phyloP scores from a whole-genome alignment of 768 basidiomycete species.

The Neoboletus subvelutipes region DNA sequence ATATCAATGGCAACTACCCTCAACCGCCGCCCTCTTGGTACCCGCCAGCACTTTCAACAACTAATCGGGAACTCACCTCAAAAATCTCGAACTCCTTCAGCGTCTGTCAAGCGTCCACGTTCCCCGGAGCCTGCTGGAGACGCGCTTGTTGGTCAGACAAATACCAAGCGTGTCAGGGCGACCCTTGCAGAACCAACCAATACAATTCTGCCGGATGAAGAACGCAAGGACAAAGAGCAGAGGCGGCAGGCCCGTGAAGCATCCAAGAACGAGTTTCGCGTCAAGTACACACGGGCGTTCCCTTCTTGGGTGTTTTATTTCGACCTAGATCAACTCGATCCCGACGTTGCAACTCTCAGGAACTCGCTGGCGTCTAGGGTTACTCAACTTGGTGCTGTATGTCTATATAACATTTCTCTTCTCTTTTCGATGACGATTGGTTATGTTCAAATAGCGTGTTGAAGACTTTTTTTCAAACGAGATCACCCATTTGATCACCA shows the following conservation, averaged over 20 bases:
- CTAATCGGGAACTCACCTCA: constrained; percentile 35
- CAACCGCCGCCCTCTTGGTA: constrained; percentile 49
- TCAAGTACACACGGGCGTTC: constrained; percentile 85
- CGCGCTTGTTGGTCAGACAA: constrained; percentile 16
- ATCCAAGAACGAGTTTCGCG: constrained; percentile 68
- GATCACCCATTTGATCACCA: constrained; percentile 86
- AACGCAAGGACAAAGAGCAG: constrained; percentile 47
- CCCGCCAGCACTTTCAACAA: constrained; percentile 41
- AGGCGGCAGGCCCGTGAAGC: constrained; percentile 52
- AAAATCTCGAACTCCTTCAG: constrained; percentile 34
- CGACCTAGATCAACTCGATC: constrained; percentile 55
- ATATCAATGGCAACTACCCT: constrained; percentile 42
- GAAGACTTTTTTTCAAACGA: constrained; percentile 87
- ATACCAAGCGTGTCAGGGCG: constrained; percentile 48
- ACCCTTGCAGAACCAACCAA: constrained; percentile 21
- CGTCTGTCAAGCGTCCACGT: constrained; percentile 46
- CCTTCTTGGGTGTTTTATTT: constrained; percentile 85
- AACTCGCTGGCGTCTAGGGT: constrained; percentile 55
- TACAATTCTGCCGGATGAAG: constrained; percentile 32
- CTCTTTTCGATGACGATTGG: constrained; percentile 2
- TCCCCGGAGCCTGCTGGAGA: constrained; percentile 50
- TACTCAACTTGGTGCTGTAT: constrained; percentile 71
- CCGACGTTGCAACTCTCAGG: constrained; percentile 35
- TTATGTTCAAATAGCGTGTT: constrained; percentile 53
- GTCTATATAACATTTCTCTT: constrained; percentile 32